Evolutionary conservation across 73 alveolate genomes (phyloP).

Genomic region (Paramecium bursaria): DNA sequence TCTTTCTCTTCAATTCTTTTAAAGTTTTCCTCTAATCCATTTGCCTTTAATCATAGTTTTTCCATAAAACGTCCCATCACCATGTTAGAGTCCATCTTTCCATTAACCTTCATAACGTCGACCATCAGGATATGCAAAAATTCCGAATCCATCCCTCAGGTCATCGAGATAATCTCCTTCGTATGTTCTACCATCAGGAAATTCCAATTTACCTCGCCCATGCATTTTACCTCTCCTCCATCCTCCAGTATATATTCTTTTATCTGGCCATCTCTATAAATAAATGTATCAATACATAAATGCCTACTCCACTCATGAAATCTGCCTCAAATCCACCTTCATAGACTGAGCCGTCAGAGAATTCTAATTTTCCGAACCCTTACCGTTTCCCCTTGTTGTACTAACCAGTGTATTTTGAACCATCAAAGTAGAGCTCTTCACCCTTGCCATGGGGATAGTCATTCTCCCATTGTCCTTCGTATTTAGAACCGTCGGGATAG

Average conservation of each 20-base stretch:
- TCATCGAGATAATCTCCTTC: conserved; percentile 75
- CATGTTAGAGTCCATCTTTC: conserved; percentile 78
- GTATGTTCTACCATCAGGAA: conserved; percentile 76
- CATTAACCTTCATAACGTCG: conserved; percentile 77
- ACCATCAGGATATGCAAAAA: conserved; percentile 75
- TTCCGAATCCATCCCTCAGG: conserved; percentile 72
- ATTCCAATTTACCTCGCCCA: conserved; percentile 78
- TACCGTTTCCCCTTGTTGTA: no score
- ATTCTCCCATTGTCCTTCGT: conserved; percentile 19
- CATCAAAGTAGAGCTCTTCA: not conserved
- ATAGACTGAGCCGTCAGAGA: conserved; percentile 18
- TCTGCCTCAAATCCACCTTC: conserved; percentile 25
- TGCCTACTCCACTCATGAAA: conserved; percentile 28
- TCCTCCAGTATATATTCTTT: conserved; percentile 76
- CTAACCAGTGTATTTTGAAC: no score
- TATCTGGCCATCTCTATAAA: conserved; percentile 74
- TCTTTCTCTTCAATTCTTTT: no score
- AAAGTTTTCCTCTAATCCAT: conserved; percentile 42
- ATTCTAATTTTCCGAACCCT: conserved; percentile 40
- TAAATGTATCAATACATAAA: conserved; percentile 35
- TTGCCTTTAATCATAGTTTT: conserved; percentile 6
- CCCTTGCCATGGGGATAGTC: conserved; percentile 45
- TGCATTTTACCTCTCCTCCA: conserved; percentile 73
- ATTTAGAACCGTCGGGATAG: conserved; percentile 28
- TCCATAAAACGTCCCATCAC: conserved; percentile 68